Evolutionary conservation across 768 basidiomycete species (phyloP).

Genomic region (Tulasnella calospora): DNA sequence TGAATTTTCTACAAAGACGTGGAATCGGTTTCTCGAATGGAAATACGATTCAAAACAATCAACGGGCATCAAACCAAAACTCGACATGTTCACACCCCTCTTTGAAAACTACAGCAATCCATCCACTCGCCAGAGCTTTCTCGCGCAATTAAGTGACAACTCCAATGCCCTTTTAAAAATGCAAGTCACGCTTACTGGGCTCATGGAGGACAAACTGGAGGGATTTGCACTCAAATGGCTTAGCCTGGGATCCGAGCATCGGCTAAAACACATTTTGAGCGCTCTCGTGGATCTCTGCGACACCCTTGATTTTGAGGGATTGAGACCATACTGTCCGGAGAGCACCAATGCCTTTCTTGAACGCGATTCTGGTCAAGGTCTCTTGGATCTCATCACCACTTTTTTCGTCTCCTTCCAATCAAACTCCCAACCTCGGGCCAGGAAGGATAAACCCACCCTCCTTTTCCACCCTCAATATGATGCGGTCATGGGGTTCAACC

Average conservation of each 20-base stretch:
- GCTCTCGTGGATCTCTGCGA: neutral
- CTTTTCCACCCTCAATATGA: neutral
- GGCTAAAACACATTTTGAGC: neutral
- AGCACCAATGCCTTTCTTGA: neutral
- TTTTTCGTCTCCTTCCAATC: neutral
- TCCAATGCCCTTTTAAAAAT: neutral
- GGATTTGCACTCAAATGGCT: neutral
- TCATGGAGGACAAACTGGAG: neutral
- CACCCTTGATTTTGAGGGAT: neutral
- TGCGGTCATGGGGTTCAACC: neutral
- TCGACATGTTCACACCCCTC: neutral
- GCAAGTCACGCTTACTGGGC: neutral
- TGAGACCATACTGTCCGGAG: neutral
- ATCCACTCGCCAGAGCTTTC: neutral
- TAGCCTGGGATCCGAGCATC: neutral
- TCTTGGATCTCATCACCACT: neutral
- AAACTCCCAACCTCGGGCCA: neutral
- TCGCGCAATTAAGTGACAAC: neutral
- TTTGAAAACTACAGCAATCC: neutral
- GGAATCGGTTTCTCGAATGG: neutral
- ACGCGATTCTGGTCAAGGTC: neutral
- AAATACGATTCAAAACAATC: neutral
- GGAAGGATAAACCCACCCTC: neutral
- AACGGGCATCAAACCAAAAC: too few species aligned
- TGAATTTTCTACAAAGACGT: neutral